These are phyloP conservation scores for Nothomitra cinnamomea DNA, from an alignment of 2,329 filamentous ascomycete genomes.

Conservation along the genomic window DNA sequence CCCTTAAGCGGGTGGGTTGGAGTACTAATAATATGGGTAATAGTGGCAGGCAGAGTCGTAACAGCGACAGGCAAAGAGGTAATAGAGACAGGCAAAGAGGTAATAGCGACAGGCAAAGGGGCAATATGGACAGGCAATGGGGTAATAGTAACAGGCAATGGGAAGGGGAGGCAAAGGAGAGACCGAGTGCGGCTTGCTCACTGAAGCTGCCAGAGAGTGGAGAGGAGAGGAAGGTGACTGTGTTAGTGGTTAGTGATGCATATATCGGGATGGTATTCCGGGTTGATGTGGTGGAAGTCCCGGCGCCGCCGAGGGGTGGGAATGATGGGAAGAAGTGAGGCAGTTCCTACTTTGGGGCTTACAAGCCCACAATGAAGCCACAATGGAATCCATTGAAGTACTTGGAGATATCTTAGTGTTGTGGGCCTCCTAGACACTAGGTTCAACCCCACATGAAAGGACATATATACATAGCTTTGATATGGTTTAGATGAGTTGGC, in stretches of 20 bases:
- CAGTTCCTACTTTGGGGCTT: too few relatives aligned
- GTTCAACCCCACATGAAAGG: too few relatives aligned
- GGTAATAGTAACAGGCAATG: slow-evolving; percentile 12
- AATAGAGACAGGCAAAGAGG: slow-evolving; percentile 11
- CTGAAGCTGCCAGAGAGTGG: slow-evolving; percentile 41
- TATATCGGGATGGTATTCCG: slow-evolving; percentile 63
- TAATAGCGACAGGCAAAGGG: slow-evolving; percentile 7
- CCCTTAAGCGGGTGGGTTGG: slow-evolving; percentile 78
- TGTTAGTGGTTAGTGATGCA: slow-evolving; percentile 69
- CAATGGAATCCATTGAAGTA: too few relatives aligned
- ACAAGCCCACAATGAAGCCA: too few relatives aligned
- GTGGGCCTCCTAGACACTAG: too few relatives aligned
- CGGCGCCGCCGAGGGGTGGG: slow-evolving; percentile 18
- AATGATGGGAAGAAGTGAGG: slow-evolving; percentile 10
- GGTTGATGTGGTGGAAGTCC: slow-evolving; percentile 33
- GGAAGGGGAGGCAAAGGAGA: slow-evolving; percentile 6
- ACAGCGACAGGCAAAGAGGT: slow-evolving; percentile 8
- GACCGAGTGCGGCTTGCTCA: slow-evolving; percentile 12
- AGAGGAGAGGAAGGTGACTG: slow-evolving; percentile 46
- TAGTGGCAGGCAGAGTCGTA: too few relatives aligned
- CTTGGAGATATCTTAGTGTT: too few relatives aligned
- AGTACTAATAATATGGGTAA: slow-evolving; percentile 13
- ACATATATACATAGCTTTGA: too few relatives aligned
- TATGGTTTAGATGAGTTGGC: too few relatives aligned
- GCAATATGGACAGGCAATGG: slow-evolving; percentile 6